A percentile compares a stretch with the other conserved stretches of the same genome.
phyloP scores from a whole-genome alignment of 805 yeast species.

The Phaffomyces thermotolerans region DNA sequence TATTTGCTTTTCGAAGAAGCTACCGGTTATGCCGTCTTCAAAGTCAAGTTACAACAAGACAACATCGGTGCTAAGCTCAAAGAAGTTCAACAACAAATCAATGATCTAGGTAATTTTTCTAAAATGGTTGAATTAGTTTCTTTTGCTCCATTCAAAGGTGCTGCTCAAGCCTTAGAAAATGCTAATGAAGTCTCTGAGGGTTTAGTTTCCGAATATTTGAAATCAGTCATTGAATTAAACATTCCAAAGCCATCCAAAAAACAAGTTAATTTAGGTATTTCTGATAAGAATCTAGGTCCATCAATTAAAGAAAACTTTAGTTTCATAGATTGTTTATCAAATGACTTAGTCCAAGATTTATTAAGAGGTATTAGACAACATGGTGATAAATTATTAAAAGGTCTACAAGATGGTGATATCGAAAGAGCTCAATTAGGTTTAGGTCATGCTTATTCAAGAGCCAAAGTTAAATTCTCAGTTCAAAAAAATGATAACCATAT shows the following conservation, averaged over 20 bases:
- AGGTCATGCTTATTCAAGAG: slow-evolving; percentile 98
- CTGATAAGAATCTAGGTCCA: slow-evolving; percentile 94
- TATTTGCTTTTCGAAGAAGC: slow-evolving; percentile 96
- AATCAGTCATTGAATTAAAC: slow-evolving; percentile 82
- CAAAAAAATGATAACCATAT: slow-evolving; percentile 99
- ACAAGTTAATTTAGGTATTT: slow-evolving; percentile 74
- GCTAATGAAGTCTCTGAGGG: slow-evolving; percentile 98
- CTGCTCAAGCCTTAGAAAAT: slow-evolving; percentile 97
- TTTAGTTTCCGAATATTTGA: slow-evolving; percentile 85
- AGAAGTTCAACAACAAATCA: slow-evolving; percentile 89
- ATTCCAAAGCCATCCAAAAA: slow-evolving; percentile 68
- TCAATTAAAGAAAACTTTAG: slow-evolving; percentile 90
- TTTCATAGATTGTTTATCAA: slow-evolving; percentile 80
- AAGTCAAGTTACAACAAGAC: slow-evolving; percentile 90
- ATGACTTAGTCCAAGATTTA: slow-evolving; percentile 90
- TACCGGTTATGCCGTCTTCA: slow-evolving; percentile 95
- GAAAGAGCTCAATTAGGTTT: slow-evolving; percentile 98
- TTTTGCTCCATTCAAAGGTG: slow-evolving; percentile 98
- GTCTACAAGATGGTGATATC: slow-evolving; percentile 88
- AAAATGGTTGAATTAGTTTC: slow-evolving; percentile 90
- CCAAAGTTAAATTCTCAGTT: slow-evolving; percentile 97
- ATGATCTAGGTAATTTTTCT: slow-evolving; percentile 80
- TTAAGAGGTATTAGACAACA: slow-evolving; percentile 91
- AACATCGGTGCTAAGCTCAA: slow-evolving; percentile 84
- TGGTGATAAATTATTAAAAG: slow-evolving; percentile 83